Evolutionary conservation across 768 basidiomycete species (phyloP).

Genomic region (Lentinula boryana): DNA sequence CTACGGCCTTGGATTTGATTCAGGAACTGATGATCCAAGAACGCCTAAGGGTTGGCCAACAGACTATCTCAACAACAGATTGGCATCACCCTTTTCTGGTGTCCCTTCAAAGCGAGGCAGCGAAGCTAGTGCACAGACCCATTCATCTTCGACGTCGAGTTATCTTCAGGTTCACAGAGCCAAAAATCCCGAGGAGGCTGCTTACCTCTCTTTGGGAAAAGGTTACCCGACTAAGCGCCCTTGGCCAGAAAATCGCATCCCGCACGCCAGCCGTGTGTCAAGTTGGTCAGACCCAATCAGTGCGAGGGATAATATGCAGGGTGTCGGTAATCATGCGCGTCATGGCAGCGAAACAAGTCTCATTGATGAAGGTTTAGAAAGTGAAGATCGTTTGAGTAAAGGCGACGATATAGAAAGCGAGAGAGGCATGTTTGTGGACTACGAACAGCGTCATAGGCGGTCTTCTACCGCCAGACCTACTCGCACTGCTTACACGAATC

Average conservation of each 20-base stretch:
- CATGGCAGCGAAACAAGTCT: constrained; percentile 1
- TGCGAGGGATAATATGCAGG: constrained; percentile 22
- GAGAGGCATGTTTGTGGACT: constrained; percentile 14
- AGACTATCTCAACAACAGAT: neutral
- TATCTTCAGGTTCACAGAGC: neutral
- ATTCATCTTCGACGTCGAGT: neutral
- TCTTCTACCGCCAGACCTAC: neutral
- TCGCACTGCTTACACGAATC: neutral
- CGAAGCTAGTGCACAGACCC: neutral
- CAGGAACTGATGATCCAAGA: constrained; percentile 3
- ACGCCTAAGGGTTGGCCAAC: neutral
- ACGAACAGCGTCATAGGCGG: constrained; percentile 17
- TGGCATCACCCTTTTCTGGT: neutral
- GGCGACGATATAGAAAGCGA: constrained; percentile 19
- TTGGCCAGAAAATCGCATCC: constrained; percentile 3
- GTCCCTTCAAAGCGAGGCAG: neutral
- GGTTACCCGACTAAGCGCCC: constrained; percentile 2
- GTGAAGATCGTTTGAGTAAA: constrained; percentile 18
- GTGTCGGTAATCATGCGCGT: neutral
- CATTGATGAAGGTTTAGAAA: constrained; percentile 22
- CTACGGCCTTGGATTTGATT: neutral
- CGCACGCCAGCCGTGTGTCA: constrained; percentile 33
- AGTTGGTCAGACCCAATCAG: constrained; percentile 53
- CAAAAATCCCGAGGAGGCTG: neutral
- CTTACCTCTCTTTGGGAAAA: neutral